Conservation (phyloP, 2,329 filamentous ascomycete species). For the Diaporthe vaccinii region DNA sequence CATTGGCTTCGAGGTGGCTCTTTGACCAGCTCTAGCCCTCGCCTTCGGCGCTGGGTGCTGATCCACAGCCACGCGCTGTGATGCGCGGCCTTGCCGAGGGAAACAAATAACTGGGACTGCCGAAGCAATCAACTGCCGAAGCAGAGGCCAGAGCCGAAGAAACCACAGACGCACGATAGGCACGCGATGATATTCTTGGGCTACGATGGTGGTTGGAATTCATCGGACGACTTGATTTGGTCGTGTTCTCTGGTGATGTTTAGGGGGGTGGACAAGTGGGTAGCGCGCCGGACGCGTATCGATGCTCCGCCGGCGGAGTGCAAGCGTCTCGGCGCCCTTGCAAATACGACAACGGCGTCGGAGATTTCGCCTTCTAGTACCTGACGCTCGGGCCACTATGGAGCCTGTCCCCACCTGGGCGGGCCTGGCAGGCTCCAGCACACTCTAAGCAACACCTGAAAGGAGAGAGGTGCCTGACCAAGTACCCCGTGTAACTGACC, state of each 20-base stretch:
- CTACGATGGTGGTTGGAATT: slow-evolving; percentile 7
- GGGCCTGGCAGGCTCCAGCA: neutral
- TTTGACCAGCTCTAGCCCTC: neutral
- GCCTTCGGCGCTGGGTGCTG: neutral
- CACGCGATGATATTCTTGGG: neutral
- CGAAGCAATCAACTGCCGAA: slow-evolving; percentile 27
- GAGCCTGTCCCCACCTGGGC: slow-evolving; percentile 7
- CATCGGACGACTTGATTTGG: slow-evolving; percentile 16
- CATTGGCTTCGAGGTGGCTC: slow-evolving; percentile 21
- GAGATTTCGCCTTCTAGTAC: slow-evolving; percentile 20
- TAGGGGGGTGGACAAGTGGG: neutral
- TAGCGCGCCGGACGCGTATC: slow-evolving; percentile 26
- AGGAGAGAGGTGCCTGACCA: neutral
- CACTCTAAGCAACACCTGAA: neutral
- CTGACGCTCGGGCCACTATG: slow-evolving; percentile 20
- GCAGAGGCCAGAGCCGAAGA: slow-evolving; percentile 11
- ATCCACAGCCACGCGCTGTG: slow-evolving; percentile 26
- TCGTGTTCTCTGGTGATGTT: slow-evolving; percentile 19
- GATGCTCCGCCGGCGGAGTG: slow-evolving; percentile 11
- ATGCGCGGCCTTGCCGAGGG: slow-evolving; percentile 15
- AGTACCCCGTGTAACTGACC: neutral
- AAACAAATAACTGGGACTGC: slow-evolving; percentile 8
- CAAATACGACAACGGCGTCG: slow-evolving; percentile 20
- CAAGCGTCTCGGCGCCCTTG: slow-evolving; percentile 24
- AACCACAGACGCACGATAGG: slow-evolving; percentile 15